These are phyloP conservation scores for Sugiyamaella americana DNA, from an alignment of 805 yeast genomes.

Conservation along the genomic window DNA sequence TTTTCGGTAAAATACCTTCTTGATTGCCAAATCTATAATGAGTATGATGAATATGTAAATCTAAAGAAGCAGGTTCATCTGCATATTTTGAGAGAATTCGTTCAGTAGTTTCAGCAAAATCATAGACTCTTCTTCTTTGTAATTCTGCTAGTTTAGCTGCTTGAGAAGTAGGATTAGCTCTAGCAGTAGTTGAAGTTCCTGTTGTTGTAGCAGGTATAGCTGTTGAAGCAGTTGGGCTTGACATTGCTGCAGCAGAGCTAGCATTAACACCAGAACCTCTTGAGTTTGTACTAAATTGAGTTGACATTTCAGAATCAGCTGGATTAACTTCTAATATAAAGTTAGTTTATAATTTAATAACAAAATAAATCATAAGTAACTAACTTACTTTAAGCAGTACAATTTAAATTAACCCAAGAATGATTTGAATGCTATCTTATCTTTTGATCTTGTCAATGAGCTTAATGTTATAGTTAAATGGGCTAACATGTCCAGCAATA, in stretches of 20 bases:
- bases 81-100: slow-evolving; percentile 73
- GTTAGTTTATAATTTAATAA: too few species aligned
- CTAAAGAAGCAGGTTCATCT: slow-evolving; percentile 72
- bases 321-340: too few species aligned
- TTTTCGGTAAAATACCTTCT: slow-evolving; percentile 79
- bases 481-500: too few species aligned
- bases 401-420: too few species aligned
- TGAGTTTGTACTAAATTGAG: too few species aligned
- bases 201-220: background rate
- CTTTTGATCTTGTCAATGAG: too few species aligned
- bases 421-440: too few species aligned
- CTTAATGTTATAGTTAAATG: too few species aligned
- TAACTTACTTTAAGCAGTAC: too few species aligned
- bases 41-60: slow-evolving; percentile 84
- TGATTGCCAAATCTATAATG: slow-evolving; percentile 89
- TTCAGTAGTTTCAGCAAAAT: slow-evolving; percentile 56
- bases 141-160: background rate
- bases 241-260: background rate
- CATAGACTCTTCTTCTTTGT: slow-evolving; percentile 8
- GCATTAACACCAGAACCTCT: too few species aligned
- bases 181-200: background rate
- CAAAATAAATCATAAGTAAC: too few species aligned
- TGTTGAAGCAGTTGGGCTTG: slow-evolving; percentile 1
- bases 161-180: background rate
- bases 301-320: too few species aligned